Evolutionary conservation across 306 rosid genomes (phyloP), one percentile per base, ranked within the genome.

Genomic region (Prosopis cineraria): DNA sequence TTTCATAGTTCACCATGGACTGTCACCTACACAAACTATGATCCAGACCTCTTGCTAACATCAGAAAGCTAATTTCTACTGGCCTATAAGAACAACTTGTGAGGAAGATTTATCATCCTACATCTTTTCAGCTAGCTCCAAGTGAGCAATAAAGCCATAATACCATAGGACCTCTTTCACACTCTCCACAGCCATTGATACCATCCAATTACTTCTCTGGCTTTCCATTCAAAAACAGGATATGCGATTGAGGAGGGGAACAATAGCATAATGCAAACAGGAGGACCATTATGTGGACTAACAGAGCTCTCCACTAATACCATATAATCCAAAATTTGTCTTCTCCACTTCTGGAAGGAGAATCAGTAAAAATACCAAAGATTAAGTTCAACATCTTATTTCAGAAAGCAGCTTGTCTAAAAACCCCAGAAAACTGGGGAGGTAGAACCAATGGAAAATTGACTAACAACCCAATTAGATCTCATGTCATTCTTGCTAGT

Each of bases 81-180:
- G 52, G 50, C 65, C 73, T 65, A 76, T 78, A 66, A 33, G 79
- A 74, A 37, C 39, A 72, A 67, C 75, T 53, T 39, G 53, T 24
- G 34, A 8, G 22, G 50, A 85, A 64, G 74, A 22, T 50, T 43
- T 63, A 34, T 74, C 81, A 69, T 44, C 87, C 62, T 70, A 69
- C 40, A 55, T 27, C 73, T 80, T 47, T 55, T 29, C 71, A 56
- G 78, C 41, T 27, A 43, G 78, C 84, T 74, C 83, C 70, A 71
- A 76, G 45, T 22, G 58, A 20, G 45, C 16, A 53, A 33, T 22
- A 7, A 56, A 79, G 56, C 74, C 5, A 41, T 67, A 43, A 68
- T 31, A 79, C 63, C 62, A 44, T 14, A 69, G 71, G 20, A 39
- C 25, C 60, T 69, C 68, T 40, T 70, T 40, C 33, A 56, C 31